A percentile compares a stretch with the other conserved stretches of the same genome.
Evolutionary conservation across 441 rosid species (phyloP).

Genomic region (Cnidoscolus chayamansa): DNA sequence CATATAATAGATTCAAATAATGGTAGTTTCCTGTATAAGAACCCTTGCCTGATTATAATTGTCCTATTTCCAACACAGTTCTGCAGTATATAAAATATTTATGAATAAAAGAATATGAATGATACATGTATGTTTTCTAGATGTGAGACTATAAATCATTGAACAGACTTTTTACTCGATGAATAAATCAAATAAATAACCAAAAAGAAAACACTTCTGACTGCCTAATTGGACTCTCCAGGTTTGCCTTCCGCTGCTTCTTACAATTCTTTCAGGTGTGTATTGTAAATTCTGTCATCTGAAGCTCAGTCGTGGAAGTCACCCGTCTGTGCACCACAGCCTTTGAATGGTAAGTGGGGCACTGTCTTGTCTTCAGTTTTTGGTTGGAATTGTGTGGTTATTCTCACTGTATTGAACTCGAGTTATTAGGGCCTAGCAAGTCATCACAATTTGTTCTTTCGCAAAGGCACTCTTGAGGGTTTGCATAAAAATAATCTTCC

Average conservation of each 20-base stretch:
- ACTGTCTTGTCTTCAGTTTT: neutral
- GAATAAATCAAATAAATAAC: slow-evolving; percentile 34
- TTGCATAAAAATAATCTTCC: slow-evolving; percentile 96
- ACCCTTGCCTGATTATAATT: no score
- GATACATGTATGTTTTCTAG: slow-evolving; percentile 32
- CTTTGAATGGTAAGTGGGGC: neutral
- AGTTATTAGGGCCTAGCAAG: slow-evolving; percentile 43
- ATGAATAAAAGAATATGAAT: slow-evolving; percentile 29
- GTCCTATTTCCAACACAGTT: neutral
- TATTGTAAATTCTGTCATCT: slow-evolving; percentile 7
- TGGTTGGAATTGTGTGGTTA: slow-evolving; percentile 13
- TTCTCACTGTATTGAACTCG: slow-evolving; percentile 23
- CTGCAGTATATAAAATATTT: neutral
- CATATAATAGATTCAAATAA: no score
- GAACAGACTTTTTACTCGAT: slow-evolving; percentile 32
- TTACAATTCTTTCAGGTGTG: slow-evolving; percentile 23
- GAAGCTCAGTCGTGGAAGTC: slow-evolving; percentile 16
- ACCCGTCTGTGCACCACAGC: slow-evolving; percentile 18
- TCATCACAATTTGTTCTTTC: slow-evolving; percentile 60
- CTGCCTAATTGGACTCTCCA: slow-evolving; percentile 23
- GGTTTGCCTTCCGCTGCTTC: slow-evolving; percentile 27
- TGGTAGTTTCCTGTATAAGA: no score
- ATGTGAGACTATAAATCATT: slow-evolving; percentile 34
- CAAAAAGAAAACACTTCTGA: slow-evolving; percentile 26
- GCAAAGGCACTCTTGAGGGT: slow-evolving; percentile 93